Base-by-base conservation (phyloP, 2,329 filamentous ascomycete species). In the Didymella arachidicola region DNA sequence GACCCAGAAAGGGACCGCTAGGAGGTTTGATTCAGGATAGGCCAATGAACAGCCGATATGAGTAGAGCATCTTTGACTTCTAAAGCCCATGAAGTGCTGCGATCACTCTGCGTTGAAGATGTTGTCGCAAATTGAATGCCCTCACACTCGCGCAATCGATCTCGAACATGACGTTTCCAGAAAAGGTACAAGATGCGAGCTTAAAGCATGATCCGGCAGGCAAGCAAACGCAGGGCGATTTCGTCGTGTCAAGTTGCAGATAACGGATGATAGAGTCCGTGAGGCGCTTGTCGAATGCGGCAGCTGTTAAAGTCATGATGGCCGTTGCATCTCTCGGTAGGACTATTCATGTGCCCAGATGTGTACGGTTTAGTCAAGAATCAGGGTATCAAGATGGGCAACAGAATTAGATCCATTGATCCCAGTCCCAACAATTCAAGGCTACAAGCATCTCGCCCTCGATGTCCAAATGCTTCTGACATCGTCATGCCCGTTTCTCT, bases 141-240 rank as follows among this genome's bases (percentile, higher is more conserved):
- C 25, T 43, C 12, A 27, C 39, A n/a, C 19, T 43, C 7, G 25
- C 41, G 38, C 25, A n/a, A 26, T 43, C 41, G 3, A 43, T 43
- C 50, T 54, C n/a, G 27, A 53, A 59, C 26, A 54, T 54, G 56
- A 54, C 50, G 39, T 54, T 41, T 16, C 34, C n/a, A 39, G 5
- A 27, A 50, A 50, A 39, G 44, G 26, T 22, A 51, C 45, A 10
- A 45, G 7, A 27, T 46, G 32, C 27, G n/a, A 49, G n/a, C 27
- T 22, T 27, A 14, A 49, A 8, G 18, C 7, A 29, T 44, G 45
- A 49, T 49, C 32, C 16, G 49, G 26, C 34, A 19, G 39, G 39
- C 32, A 27, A 26, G 39, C 26, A 53, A 16, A 59, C 19, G 39
- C 45, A 59, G 50, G 56, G 50, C 32, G 30, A 42, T 25, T 25